Conservation (phyloP, 169 alveolate species). For the Eimeria maxima region DNA sequence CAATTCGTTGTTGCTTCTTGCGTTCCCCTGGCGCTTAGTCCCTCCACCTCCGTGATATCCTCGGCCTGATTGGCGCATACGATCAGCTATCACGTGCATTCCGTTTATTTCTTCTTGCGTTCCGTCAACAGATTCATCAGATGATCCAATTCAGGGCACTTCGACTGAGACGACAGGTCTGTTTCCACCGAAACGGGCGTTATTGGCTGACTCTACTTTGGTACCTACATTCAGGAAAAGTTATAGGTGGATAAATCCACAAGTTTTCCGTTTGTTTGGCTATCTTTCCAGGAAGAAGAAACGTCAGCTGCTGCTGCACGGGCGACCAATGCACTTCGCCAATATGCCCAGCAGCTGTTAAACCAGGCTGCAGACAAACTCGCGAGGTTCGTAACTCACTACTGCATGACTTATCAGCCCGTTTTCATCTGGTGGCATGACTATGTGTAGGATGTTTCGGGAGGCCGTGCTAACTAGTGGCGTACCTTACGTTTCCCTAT, state of each 20-base stretch:
- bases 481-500: neutral
- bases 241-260: neutral
- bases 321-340: constrained; percentile 48
- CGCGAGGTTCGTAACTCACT: constrained; percentile 39
- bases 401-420: neutral
- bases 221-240: neutral
- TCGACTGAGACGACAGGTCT: constrained; percentile 42
- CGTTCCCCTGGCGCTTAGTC: neutral
- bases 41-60: neutral
- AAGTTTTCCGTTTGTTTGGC: neutral
- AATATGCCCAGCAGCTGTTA: constrained; percentile 61
- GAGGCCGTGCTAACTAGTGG: neutral
- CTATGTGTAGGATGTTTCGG: neutral
- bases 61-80: too few species aligned
- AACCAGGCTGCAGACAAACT: constrained; percentile 68
- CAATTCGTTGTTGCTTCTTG: neutral
- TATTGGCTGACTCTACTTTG: neutral
- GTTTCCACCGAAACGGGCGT: neutral
- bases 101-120: neutral
- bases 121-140: constrained; percentile 32
- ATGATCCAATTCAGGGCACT: constrained; percentile 60
- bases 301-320: constrained; percentile 6
- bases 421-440: neutral
- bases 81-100: too few species aligned
- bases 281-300: constrained; percentile 40